Evolutionary conservation across 345 rosid genomes (phyloP).

Genomic region (Sisymbrium altissimum): DNA sequence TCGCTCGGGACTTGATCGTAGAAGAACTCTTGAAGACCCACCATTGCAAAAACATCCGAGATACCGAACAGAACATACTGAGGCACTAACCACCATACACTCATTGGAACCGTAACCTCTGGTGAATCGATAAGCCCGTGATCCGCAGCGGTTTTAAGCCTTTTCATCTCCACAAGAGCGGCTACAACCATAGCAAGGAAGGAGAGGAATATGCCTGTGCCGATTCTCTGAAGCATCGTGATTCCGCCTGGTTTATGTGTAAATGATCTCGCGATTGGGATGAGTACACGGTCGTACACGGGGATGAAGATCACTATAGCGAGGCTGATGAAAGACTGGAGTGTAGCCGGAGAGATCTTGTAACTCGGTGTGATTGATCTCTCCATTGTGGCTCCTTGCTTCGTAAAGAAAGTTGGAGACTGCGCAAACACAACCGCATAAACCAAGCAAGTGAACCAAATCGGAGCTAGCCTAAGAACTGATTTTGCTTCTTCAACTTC

Average conservation of each 20-base stretch:
- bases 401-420: constrained; percentile 55
- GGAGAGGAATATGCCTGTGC: constrained; percentile 51
- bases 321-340: constrained; percentile 44
- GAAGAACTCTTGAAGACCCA: constrained; percentile 72
- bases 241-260: constrained; percentile 52
- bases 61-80: constrained; percentile 53
- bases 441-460: constrained; percentile 51
- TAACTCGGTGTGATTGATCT: constrained; percentile 37
- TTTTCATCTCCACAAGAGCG: constrained; percentile 48
- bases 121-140: constrained; percentile 44
- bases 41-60: constrained; percentile 53
- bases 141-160: constrained; percentile 46
- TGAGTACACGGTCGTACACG: constrained; percentile 47
- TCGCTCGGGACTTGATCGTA: constrained; percentile 59
- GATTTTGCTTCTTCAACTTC: constrained; percentile 65
- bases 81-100: constrained; percentile 66
- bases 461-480: constrained; percentile 50
- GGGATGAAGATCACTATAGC: constrained; percentile 44
- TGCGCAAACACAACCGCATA: constrained; percentile 55
- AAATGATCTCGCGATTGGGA: constrained; percentile 46
- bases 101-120: constrained; percentile 49
- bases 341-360: constrained; percentile 48
- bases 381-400: constrained; percentile 66
- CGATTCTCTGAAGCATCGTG: constrained; percentile 70
- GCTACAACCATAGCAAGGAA: constrained; percentile 43